Conservation (phyloP, 2,329 filamentous ascomycete genomes). For the Stagonosporopsis cucurbitacearum region DNA sequence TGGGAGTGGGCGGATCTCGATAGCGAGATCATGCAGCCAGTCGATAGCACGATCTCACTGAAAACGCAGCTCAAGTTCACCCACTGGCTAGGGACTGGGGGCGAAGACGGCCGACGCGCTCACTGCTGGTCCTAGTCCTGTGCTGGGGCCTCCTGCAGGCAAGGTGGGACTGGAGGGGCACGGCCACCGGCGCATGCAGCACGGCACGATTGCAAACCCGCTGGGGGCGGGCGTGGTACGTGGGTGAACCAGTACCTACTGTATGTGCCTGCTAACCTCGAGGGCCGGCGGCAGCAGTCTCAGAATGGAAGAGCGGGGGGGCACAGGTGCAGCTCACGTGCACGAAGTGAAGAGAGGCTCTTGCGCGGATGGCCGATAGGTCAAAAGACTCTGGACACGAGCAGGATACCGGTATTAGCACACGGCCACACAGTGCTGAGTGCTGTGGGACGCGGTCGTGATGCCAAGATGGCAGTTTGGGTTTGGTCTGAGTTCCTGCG, state of each 20-base stretch:
- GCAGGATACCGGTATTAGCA: background rate
- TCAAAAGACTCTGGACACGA: background rate
- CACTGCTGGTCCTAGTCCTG: too few species aligned
- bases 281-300: background rate
- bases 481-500: background rate
- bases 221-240: too few species aligned
- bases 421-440: too few species aligned
- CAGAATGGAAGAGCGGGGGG: background rate
- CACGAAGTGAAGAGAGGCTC: background rate
- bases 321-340: background rate
- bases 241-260: too few species aligned
- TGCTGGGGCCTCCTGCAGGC: slow-evolving; percentile 6
- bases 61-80: background rate
- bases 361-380: background rate
- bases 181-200: slow-evolving; percentile 9
- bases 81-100: slow-evolving; percentile 1
- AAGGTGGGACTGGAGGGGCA: slow-evolving; percentile 12
- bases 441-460: background rate
- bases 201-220: slow-evolving; percentile 3
- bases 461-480: slow-evolving; percentile 25
- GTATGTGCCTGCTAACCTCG: background rate
- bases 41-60: slow-evolving; percentile 16
- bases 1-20: slow-evolving; percentile 6
- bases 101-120: slow-evolving; percentile 6
- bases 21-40: slow-evolving; percentile 14